Conservation (phyloP, 192 early-diverging fungal genomes). For the Coemansia interrupta region DNA sequence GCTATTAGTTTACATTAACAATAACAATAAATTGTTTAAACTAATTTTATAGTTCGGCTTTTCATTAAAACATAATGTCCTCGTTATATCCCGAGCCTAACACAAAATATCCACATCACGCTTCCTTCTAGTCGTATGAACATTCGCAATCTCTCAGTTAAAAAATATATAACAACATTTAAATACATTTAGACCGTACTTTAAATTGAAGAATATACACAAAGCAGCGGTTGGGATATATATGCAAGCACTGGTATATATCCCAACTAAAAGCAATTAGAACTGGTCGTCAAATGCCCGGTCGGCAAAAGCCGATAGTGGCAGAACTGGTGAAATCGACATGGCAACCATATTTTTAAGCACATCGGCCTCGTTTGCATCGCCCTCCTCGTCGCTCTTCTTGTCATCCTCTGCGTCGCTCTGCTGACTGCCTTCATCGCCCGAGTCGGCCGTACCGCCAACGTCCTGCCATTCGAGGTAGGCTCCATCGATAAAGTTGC, state of each 20-base stretch:
- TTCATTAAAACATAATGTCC: too few species aligned
- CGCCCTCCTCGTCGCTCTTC: slow-evolving; percentile 49
- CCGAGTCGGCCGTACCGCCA: slow-evolving; percentile 45
- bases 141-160: too few species aligned
- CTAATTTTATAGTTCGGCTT: neutral
- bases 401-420: slow-evolving; percentile 58
- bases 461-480: slow-evolving; percentile 80
- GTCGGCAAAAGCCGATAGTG: slow-evolving; percentile 16
- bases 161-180: too few species aligned
- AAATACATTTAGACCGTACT: neutral
- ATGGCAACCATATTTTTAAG: slow-evolving; percentile 40
- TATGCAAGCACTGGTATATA: neutral
- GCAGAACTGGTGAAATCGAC: slow-evolving; percentile 40
- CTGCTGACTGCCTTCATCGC: slow-evolving; percentile 53
- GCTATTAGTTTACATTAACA: neutral
- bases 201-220: neutral
- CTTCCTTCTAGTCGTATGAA: too few species aligned
- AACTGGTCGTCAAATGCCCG: slow-evolving; percentile 8
- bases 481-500: slow-evolving; percentile 62
- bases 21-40: neutral
- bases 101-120: too few species aligned
- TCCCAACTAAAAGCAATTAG: neutral
- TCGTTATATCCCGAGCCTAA: too few species aligned
- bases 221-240: neutral
- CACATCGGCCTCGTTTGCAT: slow-evolving; percentile 38